Evolutionary conservation across 2,329 filamentous ascomycete genomes (phyloP), one percentile per base, ranked within the genome.

Genomic region (Bretziella fagacearum): DNA sequence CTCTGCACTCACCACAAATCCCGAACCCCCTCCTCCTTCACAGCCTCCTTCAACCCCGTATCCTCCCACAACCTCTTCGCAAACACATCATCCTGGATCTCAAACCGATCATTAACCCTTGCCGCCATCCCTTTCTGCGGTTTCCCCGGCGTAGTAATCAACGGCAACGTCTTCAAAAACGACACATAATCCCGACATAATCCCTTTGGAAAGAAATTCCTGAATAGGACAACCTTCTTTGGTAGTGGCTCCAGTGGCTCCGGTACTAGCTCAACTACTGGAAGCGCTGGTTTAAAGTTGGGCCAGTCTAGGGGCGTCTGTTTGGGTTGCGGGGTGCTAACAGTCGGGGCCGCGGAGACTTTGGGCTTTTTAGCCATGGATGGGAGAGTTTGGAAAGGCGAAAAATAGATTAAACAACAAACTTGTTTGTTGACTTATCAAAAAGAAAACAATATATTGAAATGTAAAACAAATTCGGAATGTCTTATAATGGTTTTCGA

Each of bases 81-180:
- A 60, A 95, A 93, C 0, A 53, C 61, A 23, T 73, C 62, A 63
- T 95, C 87, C 23, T 86, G 67, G 17, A 93, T 66, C 62, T 93
- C 84, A 55, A 81, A 93, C 8, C 89, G 77, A 59, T 95, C 89
- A 59, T 95, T 95, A 40, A 94, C 82, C 29, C 89, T 72, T 6
- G 84, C 71, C 1, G 86, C 86, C 47, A 91, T 79, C 41, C 83
- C 84, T 52, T 76, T 78, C 60, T 83, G 89, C 1, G 84, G 84
- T 51, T 76, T 77, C 0, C 76, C 77, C 0, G 84, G 84, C 0
- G 84, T 93, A 1, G 84, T 93, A 37, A 71, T 72, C 39, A 93
- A 64, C 0, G 84, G 78, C 2, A 93, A 63, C 0, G 71, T 73
- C 46, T 62, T 62, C 1, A 93, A 71, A 55, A 89, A 91, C 1